Conservation (phyloP, 805 yeast species). For the Metschnikowia bowlesiae region DNA sequence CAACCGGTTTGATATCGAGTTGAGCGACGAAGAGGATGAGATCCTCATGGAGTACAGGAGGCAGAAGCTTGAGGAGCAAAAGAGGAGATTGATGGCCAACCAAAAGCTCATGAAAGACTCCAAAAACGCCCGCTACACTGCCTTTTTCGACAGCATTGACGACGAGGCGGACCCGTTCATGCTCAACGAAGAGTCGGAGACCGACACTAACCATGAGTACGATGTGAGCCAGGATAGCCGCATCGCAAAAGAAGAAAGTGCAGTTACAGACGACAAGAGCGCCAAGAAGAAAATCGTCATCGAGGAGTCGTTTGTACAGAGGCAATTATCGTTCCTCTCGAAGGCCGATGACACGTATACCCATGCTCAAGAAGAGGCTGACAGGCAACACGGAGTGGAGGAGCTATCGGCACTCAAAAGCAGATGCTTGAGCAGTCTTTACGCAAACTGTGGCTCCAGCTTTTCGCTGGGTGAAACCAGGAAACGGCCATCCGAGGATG, state of each 20-base stretch:
- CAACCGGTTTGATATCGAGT: slow-evolving; percentile 54
- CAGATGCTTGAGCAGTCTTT: slow-evolving; percentile 33
- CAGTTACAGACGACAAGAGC: slow-evolving; percentile 20
- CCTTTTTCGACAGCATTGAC: slow-evolving; percentile 63
- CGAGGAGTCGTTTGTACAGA: slow-evolving; percentile 53
- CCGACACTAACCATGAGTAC: slow-evolving; percentile 20
- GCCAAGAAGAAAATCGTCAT: slow-evolving; percentile 33
- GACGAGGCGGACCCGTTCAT: slow-evolving; percentile 38
- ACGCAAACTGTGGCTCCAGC: slow-evolving; percentile 11
- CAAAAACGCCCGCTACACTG: slow-evolving; percentile 53
- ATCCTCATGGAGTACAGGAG: slow-evolving; percentile 44
- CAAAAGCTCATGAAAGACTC: slow-evolving; percentile 41
- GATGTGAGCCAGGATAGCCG: slow-evolving; percentile 3
- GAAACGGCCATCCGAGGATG: slow-evolving; percentile 8
- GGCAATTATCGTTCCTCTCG: slow-evolving; percentile 50
- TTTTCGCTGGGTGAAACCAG: slow-evolving; percentile 8
- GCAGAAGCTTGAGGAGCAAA: slow-evolving; percentile 43
- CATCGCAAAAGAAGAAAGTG: slow-evolving; percentile 7
- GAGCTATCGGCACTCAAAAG: slow-evolving; percentile 46
- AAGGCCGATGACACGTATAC: slow-evolving; percentile 31
- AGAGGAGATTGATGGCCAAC: slow-evolving; percentile 44
- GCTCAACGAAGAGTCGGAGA: slow-evolving; percentile 24
- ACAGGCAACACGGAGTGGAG: slow-evolving; percentile 36
- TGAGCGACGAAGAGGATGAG: slow-evolving; percentile 74
- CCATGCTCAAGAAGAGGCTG: slow-evolving; percentile 27